Conservation (phyloP, 805 yeast species). For the Torulaspora maleeae region DNA sequence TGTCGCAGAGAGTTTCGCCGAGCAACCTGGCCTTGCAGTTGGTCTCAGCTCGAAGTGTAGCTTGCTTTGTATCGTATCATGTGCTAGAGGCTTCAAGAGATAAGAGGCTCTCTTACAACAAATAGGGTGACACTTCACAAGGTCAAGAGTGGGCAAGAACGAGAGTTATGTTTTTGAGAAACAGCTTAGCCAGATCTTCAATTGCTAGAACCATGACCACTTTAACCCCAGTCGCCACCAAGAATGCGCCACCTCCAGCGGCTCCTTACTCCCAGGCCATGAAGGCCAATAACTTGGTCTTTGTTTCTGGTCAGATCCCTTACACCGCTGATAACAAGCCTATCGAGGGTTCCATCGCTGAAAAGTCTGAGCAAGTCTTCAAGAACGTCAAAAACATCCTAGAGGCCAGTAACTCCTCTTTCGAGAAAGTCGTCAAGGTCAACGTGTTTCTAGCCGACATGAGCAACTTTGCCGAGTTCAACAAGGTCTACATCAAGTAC, state of each 20-base stretch:
- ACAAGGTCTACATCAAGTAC: constrained; percentile 74
- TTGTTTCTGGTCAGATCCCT: constrained; percentile 94
- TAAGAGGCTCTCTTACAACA: not conserved
- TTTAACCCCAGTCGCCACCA: constrained; percentile 51
- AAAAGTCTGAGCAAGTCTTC: constrained; percentile 71
- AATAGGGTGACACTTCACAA: not conserved
- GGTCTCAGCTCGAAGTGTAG: too few species aligned
- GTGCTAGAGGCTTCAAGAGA: not conserved
- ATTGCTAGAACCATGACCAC: constrained; percentile 27
- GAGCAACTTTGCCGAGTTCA: constrained; percentile 77
- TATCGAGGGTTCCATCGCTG: constrained; percentile 70
- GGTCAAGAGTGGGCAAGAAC: not conserved
- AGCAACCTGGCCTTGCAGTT: too few species aligned
- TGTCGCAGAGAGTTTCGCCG: not conserved
- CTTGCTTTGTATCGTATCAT: not conserved
- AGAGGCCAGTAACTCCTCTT: constrained; percentile 78
- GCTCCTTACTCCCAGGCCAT: constrained; percentile 96
- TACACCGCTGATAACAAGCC: constrained; percentile 77
- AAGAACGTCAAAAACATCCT: constrained; percentile 66
- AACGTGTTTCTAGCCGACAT: constrained; percentile 90
- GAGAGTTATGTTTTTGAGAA: constrained; percentile 18
- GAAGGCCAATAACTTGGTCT: constrained; percentile 81
- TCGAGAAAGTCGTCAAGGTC: constrained; percentile 79
- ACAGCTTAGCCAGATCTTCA: constrained; percentile 18
- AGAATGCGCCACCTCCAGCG: constrained; percentile 91